Conservation (phyloP, 2,329 filamentous ascomycete genomes). For the Colletotrichum spaethianum region DNA sequence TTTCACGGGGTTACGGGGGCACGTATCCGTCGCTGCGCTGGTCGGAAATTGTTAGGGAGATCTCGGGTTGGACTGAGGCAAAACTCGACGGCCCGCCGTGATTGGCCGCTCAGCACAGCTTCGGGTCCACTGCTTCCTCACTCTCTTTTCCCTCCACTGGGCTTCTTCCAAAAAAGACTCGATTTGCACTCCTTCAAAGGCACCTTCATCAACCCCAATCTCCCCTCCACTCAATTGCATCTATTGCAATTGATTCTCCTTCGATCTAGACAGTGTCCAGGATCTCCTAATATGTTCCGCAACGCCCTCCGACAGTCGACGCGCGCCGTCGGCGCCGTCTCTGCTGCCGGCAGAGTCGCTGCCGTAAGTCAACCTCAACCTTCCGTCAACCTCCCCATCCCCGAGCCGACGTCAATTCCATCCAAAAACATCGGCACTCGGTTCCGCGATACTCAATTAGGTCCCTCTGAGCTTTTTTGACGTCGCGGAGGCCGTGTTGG, state of each 20-base stretch:
- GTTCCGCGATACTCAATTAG: constrained; percentile 55
- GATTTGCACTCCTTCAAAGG: constrained; percentile 62
- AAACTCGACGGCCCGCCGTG: constrained; percentile 29
- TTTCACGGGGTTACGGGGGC: constrained; percentile 36
- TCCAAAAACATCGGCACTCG: constrained; percentile 58
- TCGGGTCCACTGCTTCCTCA: constrained; percentile 45
- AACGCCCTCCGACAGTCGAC: constrained; percentile 97
- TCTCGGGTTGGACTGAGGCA: constrained; percentile 44
- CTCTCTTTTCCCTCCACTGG: constrained; percentile 60
- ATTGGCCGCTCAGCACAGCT: constrained; percentile 38
- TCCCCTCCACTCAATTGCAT: constrained; percentile 75
- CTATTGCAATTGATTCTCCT: constrained; percentile 74
- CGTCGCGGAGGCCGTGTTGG: constrained; percentile 41
- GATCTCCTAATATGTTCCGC: constrained; percentile 88
- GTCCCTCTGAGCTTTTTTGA: constrained; percentile 54
- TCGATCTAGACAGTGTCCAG: constrained; percentile 65
- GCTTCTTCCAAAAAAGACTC: constrained; percentile 58
- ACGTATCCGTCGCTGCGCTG: constrained; percentile 21
- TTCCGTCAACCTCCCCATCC: constrained; percentile 49
- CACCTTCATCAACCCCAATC: constrained; percentile 67
- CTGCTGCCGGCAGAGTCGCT: constrained; percentile 91
- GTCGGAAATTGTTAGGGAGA: constrained; percentile 43
- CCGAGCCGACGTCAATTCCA: constrained; percentile 61
- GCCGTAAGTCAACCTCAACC: constrained; percentile 79
- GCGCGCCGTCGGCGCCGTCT: constrained; percentile 94